These are phyloP conservation scores for Coemansia sp. DNA, from an alignment of 192 early-diverging fungal species.

Conservation along the genomic window DNA sequence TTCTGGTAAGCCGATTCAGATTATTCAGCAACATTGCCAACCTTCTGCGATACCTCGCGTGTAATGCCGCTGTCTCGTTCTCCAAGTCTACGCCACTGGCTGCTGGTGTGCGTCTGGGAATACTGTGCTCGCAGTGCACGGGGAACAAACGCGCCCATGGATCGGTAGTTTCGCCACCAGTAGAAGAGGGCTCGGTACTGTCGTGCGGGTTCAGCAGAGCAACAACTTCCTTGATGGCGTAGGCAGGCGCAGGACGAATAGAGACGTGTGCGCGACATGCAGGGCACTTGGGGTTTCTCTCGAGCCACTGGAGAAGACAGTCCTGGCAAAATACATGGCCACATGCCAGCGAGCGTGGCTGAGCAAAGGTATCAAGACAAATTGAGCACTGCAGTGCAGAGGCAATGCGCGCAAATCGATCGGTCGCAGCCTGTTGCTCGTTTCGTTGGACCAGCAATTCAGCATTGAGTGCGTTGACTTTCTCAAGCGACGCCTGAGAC, in stretches of 20 bases:
- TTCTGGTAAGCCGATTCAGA: not conserved
- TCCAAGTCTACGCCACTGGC: not conserved
- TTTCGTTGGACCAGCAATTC: slow-evolving; percentile 32
- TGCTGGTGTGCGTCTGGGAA: not conserved
- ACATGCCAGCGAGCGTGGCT: slow-evolving; percentile 46
- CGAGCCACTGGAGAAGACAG: slow-evolving; percentile 48
- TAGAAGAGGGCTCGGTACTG: not conserved
- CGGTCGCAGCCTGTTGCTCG: slow-evolving; percentile 18
- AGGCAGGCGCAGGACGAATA: slow-evolving; percentile 30
- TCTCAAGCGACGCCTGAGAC: not conserved
- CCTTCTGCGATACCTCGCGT: not conserved
- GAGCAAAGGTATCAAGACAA: slow-evolving; percentile 41
- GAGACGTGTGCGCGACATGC: slow-evolving; percentile 35
- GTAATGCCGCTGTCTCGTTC: not conserved
- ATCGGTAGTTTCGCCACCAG: not conserved
- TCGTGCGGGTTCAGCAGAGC: slow-evolving; percentile 7
- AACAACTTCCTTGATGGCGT: slow-evolving; percentile 30
- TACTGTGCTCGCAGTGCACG: not conserved
- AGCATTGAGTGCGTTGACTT: slow-evolving; percentile 20
- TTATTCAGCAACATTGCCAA: not conserved
- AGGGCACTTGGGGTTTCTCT: slow-evolving; percentile 37
- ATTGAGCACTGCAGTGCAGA: slow-evolving; percentile 46
- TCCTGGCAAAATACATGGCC: slow-evolving; percentile 52
- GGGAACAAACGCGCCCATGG: slow-evolving; percentile 35
- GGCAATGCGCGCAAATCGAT: slow-evolving; percentile 12